A percentile compares a stretch with the other conserved stretches of the same genome.
These are phyloP conservation scores for Apiospora aurea DNA, from an alignment of 2,329 filamentous ascomycete species.

Conservation along the genomic window DNA sequence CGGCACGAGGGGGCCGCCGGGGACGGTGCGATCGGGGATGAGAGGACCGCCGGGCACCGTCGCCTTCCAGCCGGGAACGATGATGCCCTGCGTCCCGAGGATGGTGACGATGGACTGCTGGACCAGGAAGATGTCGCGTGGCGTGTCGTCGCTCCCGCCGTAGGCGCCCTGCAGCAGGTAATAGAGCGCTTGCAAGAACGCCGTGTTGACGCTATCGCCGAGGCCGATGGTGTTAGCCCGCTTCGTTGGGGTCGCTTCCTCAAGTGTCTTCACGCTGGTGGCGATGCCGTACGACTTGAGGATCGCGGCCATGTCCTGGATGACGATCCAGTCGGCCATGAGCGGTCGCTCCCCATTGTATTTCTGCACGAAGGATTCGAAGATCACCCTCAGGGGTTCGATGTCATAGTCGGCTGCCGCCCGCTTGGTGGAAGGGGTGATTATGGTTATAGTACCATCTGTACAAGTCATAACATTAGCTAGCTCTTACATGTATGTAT, in stretches of 20 bases:
- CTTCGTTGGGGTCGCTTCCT: conserved; percentile 27
- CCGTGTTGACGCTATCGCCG: conserved; percentile 33
- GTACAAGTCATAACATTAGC: background rate
- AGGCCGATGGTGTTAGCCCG: conserved; percentile 32
- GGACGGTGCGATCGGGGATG: conserved; percentile 37
- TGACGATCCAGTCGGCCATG: conserved; percentile 33
- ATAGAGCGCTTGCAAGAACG: conserved; percentile 34
- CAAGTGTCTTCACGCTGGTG: conserved; percentile 25
- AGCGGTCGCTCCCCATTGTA: conserved; percentile 29
- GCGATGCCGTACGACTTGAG: conserved; percentile 32
- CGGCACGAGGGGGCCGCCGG: conserved; percentile 39
- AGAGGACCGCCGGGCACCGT: conserved; percentile 41
- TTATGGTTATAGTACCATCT: conserved; percentile 25
- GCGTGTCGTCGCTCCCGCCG: conserved; percentile 33
- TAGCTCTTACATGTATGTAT: background rate
- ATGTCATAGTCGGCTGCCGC: conserved; percentile 24
- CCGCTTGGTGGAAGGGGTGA: conserved; percentile 27
- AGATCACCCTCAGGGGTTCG: conserved; percentile 18
- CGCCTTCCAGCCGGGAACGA: conserved; percentile 11
- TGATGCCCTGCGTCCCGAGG: conserved; percentile 28
- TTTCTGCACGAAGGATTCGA: conserved; percentile 25
- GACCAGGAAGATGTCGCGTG: conserved; percentile 36
- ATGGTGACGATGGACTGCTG: conserved; percentile 37
- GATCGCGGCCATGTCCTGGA: conserved; percentile 33
- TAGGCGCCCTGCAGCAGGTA: conserved; percentile 34